Base-by-base conservation (phyloP, 192 early-diverging fungal genomes). In the Podochytrium sp. region DNA sequence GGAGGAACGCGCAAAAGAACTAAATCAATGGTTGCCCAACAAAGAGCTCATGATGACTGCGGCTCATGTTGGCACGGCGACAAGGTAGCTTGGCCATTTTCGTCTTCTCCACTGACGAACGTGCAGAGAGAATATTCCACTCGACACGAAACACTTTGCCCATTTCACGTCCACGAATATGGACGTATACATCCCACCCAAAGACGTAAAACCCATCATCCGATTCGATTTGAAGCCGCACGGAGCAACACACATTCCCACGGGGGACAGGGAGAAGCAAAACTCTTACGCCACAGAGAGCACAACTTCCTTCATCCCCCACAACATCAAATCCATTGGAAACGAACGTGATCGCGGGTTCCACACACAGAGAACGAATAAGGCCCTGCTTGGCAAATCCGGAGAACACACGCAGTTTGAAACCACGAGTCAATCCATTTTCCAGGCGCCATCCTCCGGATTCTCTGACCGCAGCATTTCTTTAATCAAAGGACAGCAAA, bases 141-240 rank as follows among this genome's bases (percentile, higher is more conserved):
- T 81, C n/a, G 82, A 84, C 62, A 78, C 78, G 43, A 10, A 41
- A 6, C 74, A 70, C 34, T 84, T 84, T 57, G 33, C 66, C 7
- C 51, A 34, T 29, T 83, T 80, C 65, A 37, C 51, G 23, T 78
- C 78, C 35, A 80, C 82, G 29, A 76, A 80, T 53, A 58, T 64
- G 51, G 76, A 76, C 2, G 63, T 74, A 7, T 83, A 83, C 72
- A 51, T 20, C 25, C 52, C 79, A 2, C 71, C 67, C 29, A 53
- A 10, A 16, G 52, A 57, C 35, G 50, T 63, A 6, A 57, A 6
- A 18, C 40, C 38, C 29, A 23, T 53, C 18, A 68, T 76, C 27
- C 51, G 57, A 43, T 49, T 49, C 20, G 75, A 58, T 64, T 25
- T 49, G 33, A 60, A 47, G 32, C 70, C 81, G 55, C 41, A 56